Evolutionary conservation across 441 rosid species (phyloP).

Genomic region (Corymbia citriodora): DNA sequence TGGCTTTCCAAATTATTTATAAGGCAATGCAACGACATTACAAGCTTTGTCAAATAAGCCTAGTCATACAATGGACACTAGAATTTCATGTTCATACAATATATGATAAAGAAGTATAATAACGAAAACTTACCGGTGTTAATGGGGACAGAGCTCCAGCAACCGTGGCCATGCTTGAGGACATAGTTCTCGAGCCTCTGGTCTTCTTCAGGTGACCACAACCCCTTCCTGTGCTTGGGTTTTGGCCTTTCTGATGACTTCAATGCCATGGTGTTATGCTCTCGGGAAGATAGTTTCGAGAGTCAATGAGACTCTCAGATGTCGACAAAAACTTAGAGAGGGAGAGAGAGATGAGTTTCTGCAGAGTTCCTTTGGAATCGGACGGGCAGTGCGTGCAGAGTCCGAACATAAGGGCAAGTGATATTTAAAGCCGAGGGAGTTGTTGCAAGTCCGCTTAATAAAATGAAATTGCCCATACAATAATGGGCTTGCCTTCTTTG

Average conservation of each 20-base stretch:
- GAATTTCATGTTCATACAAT: neutral
- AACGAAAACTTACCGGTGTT: conserved; percentile 39
- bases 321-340: neutral
- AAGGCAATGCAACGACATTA: neutral
- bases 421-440: neutral
- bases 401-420: neutral
- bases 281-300: neutral
- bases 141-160: conserved; percentile 63
- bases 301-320: neutral
- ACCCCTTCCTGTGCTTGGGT: conserved; percentile 45
- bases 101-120: conserved; percentile 21
- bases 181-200: conserved; percentile 41
- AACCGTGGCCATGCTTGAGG: conserved; percentile 45
- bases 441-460: neutral
- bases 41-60: neutral
- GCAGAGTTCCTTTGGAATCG: neutral
- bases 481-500: neutral
- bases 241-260: conserved; percentile 44
- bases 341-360: neutral
- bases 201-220: conserved; percentile 80
- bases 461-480: neutral
- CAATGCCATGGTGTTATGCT: conserved; percentile 17
- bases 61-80: neutral
- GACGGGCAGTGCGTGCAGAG: neutral
- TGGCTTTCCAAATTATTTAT: neutral